Conservation (phyloP, 331 rosid genomes). For the Cydonia oblonga region DNA sequence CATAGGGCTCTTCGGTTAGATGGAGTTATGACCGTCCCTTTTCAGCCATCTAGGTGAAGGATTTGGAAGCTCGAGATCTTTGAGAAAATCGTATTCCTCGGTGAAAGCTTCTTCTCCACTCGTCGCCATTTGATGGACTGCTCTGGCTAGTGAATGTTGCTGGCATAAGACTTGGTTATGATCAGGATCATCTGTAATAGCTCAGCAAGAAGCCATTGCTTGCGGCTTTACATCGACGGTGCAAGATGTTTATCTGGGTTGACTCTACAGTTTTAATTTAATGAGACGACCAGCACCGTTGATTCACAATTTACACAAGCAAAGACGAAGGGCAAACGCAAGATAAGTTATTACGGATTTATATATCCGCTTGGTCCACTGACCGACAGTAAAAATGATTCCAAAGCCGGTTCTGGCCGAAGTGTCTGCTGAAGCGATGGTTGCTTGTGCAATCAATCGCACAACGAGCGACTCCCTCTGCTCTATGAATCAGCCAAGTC, state of each 20-base stretch:
- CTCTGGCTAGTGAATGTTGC: no score
- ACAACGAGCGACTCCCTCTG: neutral
- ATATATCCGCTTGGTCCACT: neutral
- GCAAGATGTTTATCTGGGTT: neutral
- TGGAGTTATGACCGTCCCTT: neutral
- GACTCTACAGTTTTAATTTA: neutral
- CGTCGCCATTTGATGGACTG: no score
- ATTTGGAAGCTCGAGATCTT: constrained; percentile 3
- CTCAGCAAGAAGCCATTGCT: neutral
- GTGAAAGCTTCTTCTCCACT: neutral
- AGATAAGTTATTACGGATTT: neutral
- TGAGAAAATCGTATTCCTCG: neutral
- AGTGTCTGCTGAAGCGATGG: neutral
- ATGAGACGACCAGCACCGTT: neutral
- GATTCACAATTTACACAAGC: neutral
- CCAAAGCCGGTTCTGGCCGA: neutral
- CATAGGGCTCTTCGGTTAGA: constrained; percentile 3
- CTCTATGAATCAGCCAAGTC: neutral
- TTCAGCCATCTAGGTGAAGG: constrained; percentile 6
- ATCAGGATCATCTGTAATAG: no score
- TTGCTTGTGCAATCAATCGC: neutral
- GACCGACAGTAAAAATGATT: neutral
- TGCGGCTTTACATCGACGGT: neutral
- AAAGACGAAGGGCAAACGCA: neutral
- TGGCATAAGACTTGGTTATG: no score